Evolutionary conservation across 495 filamentous ascomycete species (phyloP), one percentile per base, ranked within the genome.

Genomic region (Ramalina intermedia): DNA sequence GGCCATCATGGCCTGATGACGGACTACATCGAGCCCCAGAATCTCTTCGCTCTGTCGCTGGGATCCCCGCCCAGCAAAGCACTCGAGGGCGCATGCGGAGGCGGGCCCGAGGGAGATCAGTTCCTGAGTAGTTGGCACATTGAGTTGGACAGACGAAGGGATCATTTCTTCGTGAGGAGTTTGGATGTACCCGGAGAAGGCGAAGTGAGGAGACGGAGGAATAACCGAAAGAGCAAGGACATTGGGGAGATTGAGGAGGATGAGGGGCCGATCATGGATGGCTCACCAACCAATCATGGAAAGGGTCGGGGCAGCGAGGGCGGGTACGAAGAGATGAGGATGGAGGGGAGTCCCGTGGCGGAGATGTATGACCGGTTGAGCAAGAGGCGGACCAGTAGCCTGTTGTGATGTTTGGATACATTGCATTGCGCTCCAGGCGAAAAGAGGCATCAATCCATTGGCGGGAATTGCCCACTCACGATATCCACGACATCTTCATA

Each of bases 11-110:
- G 73, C 16, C 78, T 82, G 38, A 67, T 85, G 14, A 82, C 78
- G 11, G 84, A 87, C 59, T 87, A 81, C 63, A 84, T 80, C 13
- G 83, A 89, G 51, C 82, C 82, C 1, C 72, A 74, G 43, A 85
- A 86, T 52, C 61, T 86, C 0, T 87, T 87, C 58, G 62, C 78
- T 1, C 61, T 87, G 1, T 75, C 82, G 2, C 61, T 87, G 26
- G 85, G 85, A 58, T 79, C 73, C 39, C 83, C 84, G 18, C 69
- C 75, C 0, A 74, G 68, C 23, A 46, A 65, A 18, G 56, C 62
- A 12, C 51, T 87, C 18, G 61, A 67, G 2, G 82, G 83, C 3
- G 69, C 68, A n/a, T 84, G 81, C 63, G 82, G 80, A 16, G 73
- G 66, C 33, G 80, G 81, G 0, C 80, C 80, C 0, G 62, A 69